Base-by-base conservation (phyloP, 805 yeast species). In the Saccharomycopsis sp. region DNA sequence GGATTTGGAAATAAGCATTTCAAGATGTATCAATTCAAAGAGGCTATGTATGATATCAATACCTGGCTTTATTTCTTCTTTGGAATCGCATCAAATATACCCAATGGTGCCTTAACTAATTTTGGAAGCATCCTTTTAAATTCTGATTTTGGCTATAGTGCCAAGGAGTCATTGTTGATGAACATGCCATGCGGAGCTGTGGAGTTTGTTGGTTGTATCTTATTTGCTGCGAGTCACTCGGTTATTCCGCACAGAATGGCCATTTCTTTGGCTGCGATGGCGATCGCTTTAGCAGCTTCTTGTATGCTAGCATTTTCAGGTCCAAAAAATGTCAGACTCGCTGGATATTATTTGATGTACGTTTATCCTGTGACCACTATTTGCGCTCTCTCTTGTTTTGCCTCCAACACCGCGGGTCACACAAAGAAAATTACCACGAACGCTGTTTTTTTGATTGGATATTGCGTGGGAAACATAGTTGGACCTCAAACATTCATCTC, bases 401-500 rank as follows among this genome's bases (percentile, higher is more conserved):
- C 65, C 23, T 64, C 75, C 2, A 71, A 83, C 58, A 72, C 79
- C 28, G 79, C 88, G 1, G 93, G 93, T 9, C 74, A 77, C 51
- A 81, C 89, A n/a, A 85, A 85, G 60, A 78, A 81, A 56, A 59
- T 66, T 38, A 63, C 72, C 2, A 68, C 64, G 1, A 72, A 66
- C 54, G 71, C 75, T 4, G 59, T 79, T 28, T 71, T 71, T 39
- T 68, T 83, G 59, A 69, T 82, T 47, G 81, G 77, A 4, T 84
- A 80, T 57, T 77, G 85, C 33, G 72, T 76, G 37, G 85, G 86
- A 13, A 78, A 81, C 58, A 65, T 82, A 32, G 72, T 80, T 46
- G 90, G 89, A 2, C 88, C 93, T 4, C 87, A 81, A 60, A 70
- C 83, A 16, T 84, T 84, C 59, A 63, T 64, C 45, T 54, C 65